These are phyloP conservation scores for Ceriops decandra DNA, from an alignment of 345 rosid genomes.

Conservation along the genomic window DNA sequence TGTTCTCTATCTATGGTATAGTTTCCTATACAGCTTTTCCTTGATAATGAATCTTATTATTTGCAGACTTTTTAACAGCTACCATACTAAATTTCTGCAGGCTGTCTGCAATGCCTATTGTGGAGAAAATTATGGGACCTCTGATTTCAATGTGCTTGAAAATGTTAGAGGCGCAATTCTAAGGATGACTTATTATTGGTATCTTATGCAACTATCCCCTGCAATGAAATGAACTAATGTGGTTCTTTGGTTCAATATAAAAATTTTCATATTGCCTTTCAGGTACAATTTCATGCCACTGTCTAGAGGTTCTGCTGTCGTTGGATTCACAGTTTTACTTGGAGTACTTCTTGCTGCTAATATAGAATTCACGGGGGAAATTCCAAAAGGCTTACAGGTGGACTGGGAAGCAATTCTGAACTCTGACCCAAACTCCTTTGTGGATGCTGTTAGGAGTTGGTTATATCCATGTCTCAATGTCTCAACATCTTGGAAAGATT, in stretches of 20 bases:
- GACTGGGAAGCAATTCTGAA: constrained; percentile 97
- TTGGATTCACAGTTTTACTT: constrained; percentile 69
- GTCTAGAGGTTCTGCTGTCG: constrained; percentile 84
- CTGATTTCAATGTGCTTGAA: constrained; percentile 55
- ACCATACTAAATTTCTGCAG: constrained; percentile 30
- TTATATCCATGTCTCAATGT: constrained; percentile 66
- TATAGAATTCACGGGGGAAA: constrained; percentile 71
- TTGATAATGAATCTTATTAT: neutral
- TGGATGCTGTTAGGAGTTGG: constrained; percentile 70
- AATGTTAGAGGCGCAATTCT: constrained; percentile 70
- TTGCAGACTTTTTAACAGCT: neutral
- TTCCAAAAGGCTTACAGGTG: constrained; percentile 70
- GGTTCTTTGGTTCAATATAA: constrained; percentile 5
- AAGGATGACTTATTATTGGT: constrained; percentile 98
- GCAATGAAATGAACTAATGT: neutral
- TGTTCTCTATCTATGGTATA: neutral
- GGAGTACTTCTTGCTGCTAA: constrained; percentile 87
- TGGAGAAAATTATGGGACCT: constrained; percentile 68
- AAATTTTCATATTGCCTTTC: constrained; percentile 11
- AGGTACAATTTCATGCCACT: constrained; percentile 99
- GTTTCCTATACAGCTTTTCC: neutral
- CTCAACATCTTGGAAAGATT: constrained; percentile 75
- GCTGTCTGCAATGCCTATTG: constrained; percentile 77
- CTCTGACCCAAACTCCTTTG: constrained; percentile 52
- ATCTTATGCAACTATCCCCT: constrained; percentile 13